Evolutionary conservation across 306 rosid species (phyloP).

Genomic region (Adenanthera pavonina): DNA sequence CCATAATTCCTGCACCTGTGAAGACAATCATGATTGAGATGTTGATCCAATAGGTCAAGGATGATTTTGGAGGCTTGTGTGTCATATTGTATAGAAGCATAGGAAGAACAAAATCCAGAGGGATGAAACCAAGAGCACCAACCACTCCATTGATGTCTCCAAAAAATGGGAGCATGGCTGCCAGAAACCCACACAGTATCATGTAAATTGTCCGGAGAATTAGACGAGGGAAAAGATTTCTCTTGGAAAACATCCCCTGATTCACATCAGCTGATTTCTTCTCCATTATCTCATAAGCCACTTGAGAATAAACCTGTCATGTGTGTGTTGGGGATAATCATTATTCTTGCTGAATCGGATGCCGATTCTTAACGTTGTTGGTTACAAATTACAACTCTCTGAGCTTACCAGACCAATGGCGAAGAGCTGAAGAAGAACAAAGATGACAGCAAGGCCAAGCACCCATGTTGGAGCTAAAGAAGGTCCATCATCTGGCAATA

Average conservation of each 20-base stretch:
- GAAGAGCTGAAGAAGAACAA: conserved; percentile 90
- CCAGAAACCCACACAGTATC: conserved; percentile 76
- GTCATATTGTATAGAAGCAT: conserved; percentile 92
- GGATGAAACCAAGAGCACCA: conserved; percentile 94
- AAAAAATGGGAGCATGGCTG: conserved; percentile 95
- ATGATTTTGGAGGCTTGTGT: conserved; percentile 70
- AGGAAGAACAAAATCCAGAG: conserved; percentile 91
- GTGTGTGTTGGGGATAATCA: conserved; percentile 21
- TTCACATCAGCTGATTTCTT: conserved; percentile 78
- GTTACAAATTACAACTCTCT: neutral
- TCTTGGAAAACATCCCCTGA: conserved; percentile 79
- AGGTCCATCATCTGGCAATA: conserved; percentile 80
- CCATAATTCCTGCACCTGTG: conserved; percentile 79
- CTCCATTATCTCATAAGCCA: conserved; percentile 97
- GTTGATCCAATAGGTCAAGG: conserved; percentile 75
- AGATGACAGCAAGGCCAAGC: conserved; percentile 72
- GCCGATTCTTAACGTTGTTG: neutral
- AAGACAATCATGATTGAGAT: conserved; percentile 71
- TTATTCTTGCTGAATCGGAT: neutral
- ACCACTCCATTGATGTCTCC: conserved; percentile 89
- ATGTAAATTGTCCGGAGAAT: conserved; percentile 78
- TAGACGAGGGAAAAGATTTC: conserved; percentile 83
- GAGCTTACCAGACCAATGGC: conserved; percentile 86
- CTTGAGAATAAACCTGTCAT: conserved; percentile 94
- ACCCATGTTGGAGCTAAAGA: conserved; percentile 91